These are phyloP conservation scores for Pseudogymnoascus verrucosus DNA, from an alignment of 2,329 filamentous ascomycete genomes.

Conservation along the genomic window DNA sequence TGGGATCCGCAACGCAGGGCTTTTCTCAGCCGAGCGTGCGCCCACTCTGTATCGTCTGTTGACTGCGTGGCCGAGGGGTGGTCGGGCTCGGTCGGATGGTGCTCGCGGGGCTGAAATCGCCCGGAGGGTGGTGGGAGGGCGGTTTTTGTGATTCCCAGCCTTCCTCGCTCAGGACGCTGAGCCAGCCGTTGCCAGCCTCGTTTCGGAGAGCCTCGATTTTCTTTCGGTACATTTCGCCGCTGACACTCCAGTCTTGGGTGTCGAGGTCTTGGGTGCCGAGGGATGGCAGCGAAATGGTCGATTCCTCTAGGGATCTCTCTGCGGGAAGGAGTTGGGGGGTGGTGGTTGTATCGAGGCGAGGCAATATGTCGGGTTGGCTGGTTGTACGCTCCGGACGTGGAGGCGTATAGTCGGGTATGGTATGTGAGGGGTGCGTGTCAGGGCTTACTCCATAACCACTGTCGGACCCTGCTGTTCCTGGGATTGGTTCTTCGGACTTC, in stretches of 20 bases:
- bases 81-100: conserved; percentile 23
- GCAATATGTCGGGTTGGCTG: conserved; percentile 18
- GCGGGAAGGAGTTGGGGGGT: conserved; percentile 23
- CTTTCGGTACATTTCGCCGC: conserved; percentile 73
- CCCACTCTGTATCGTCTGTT: conserved; percentile 29
- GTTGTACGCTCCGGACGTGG: conserved; percentile 23
- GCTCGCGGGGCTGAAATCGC: conserved; percentile 24
- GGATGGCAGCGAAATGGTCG: conserved; percentile 18
- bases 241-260: conserved; percentile 53
- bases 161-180: conserved; percentile 79
- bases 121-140: conserved; percentile 18
- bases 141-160: conserved; percentile 42
- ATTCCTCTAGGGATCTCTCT: conserved; percentile 21
- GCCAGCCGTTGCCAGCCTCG: conserved; percentile 79
- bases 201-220: conserved; percentile 81
- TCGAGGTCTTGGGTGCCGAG: conserved; percentile 36
- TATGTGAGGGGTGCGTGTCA: conserved; percentile 22
- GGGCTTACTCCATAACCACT: conserved; percentile 26
- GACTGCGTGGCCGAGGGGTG: conserved; percentile 24
- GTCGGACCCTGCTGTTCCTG: conserved; percentile 16
- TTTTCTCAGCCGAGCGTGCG: conserved; percentile 25
- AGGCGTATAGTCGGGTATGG: conserved; percentile 23
- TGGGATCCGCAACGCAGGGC: not conserved
- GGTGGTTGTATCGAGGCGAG: conserved; percentile 23
- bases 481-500: conserved; percentile 18